These are phyloP conservation scores for Dendrobium huoshanense DNA, from an alignment of 106 monocot genomes.

Conservation along the genomic window DNA sequence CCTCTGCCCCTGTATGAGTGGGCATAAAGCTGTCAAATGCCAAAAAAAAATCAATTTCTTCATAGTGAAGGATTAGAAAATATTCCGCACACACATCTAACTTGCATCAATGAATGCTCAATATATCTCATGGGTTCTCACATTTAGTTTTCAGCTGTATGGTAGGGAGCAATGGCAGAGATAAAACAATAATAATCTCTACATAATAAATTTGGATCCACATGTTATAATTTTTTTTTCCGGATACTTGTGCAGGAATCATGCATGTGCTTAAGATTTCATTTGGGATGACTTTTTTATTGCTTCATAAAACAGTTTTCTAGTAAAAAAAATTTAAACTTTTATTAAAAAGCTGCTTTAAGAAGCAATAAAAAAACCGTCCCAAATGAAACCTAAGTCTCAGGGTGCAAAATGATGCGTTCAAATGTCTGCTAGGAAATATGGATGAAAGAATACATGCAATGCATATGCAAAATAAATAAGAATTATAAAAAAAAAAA, in stretches of 20 bases:
- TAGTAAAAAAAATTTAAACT: no score
- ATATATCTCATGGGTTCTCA: not conserved
- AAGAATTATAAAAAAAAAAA: not conserved
- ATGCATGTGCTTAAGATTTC: not conserved
- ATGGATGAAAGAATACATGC: not conserved
- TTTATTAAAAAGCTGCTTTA: no score
- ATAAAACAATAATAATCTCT: not conserved
- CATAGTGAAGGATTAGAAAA: not conserved
- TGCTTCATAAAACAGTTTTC: no score
- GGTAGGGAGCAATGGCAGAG: not conserved
- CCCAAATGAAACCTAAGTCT: not conserved
- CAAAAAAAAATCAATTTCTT: not conserved
- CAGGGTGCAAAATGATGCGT: not conserved
- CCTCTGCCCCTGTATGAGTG: slow-evolving; percentile 77
- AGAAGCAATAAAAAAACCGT: no score
- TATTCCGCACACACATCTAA: not conserved
- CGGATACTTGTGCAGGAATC: not conserved
- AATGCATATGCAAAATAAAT: not conserved
- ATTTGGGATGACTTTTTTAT: no score
- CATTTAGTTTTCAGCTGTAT: not conserved
- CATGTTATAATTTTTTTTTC: not conserved
- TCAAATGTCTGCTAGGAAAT: not conserved
- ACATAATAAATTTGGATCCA: not conserved
- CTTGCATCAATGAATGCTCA: not conserved
- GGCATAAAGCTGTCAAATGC: slow-evolving; percentile 74